Percentiles rank a stretch among this genome's conserved stretches.
Conservation (phyloP, 805 yeast genomes). For the Candida dajiaensis region DNA sequence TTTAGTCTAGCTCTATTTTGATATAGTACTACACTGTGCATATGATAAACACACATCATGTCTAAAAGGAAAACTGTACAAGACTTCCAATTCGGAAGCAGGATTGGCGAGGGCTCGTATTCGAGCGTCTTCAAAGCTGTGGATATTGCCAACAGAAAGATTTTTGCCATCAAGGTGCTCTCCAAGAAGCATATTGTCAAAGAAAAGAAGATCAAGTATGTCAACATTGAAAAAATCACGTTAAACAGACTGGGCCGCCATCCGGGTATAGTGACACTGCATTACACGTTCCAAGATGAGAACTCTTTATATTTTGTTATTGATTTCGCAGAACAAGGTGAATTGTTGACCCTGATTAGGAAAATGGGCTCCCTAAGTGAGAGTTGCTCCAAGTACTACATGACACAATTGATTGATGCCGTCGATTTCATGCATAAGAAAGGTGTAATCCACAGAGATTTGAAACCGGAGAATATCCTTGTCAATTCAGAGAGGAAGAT, state of each 20-base stretch:
- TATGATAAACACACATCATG: conserved; percentile 16
- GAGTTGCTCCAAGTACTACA: conserved; percentile 69
- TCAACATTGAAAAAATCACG: conserved; percentile 89
- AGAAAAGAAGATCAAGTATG: conserved; percentile 93
- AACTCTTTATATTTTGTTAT: conserved; percentile 83
- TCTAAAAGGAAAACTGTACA: conserved; percentile 48
- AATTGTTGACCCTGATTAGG: conserved; percentile 71
- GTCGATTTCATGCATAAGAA: conserved; percentile 81
- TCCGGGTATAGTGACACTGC: conserved; percentile 89
- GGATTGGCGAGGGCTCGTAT: conserved; percentile 94
- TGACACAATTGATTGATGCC: conserved; percentile 85
- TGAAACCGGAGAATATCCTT: conserved; percentile 90
- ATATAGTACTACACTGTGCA: no score
- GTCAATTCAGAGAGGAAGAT: conserved; percentile 80
- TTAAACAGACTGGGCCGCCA: conserved; percentile 83
- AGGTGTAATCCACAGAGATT: conserved; percentile 89
- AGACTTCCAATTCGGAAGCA: conserved; percentile 76
- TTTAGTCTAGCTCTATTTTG: not conserved
- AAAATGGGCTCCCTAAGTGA: conserved; percentile 75
- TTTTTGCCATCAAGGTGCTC: conserved; percentile 87
- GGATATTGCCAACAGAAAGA: conserved; percentile 62
- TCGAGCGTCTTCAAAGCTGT: conserved; percentile 88
- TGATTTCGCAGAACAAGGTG: conserved; percentile 96
- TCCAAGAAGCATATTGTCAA: conserved; percentile 90
- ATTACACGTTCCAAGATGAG: conserved; percentile 93